Evolutionary conservation across 163 green algal species (phyloP).

Genomic region (Chlamydomonas reinhardtii): DNA sequence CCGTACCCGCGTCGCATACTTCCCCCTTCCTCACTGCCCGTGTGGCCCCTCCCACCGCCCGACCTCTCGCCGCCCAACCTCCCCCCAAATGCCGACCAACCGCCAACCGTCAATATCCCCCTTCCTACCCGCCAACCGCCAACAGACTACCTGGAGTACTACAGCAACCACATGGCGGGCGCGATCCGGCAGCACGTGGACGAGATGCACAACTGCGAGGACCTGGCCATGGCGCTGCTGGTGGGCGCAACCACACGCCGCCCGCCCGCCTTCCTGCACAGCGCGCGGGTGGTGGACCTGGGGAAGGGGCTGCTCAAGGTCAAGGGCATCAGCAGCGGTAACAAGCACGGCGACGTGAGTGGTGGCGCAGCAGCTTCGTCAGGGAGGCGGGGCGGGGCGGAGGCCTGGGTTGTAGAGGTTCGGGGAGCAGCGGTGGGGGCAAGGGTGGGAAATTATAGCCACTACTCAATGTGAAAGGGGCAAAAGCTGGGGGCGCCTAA

Average conservation of each 20-base stretch:
- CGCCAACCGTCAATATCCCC: too few relatives aligned
- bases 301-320: conserved; percentile 54
- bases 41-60: too few relatives aligned
- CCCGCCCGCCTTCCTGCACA: conserved; percentile 54
- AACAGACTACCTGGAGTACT: conserved; percentile 56
- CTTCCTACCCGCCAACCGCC: background rate
- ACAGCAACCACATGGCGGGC: conserved; percentile 49
- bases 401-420: background rate
- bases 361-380: too few relatives aligned
- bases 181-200: conserved; percentile 58
- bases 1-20: too few relatives aligned
- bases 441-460: too few relatives aligned
- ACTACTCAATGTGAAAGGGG: too few relatives aligned
- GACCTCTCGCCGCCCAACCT: background rate
- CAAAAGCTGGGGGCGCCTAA: too few relatives aligned
- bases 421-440: too few relatives aligned
- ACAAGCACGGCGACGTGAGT: conserved; percentile 29
- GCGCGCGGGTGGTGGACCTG: conserved; percentile 38
- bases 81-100: background rate
- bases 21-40: too few relatives aligned
- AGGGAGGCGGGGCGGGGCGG: background rate
- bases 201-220: conserved; percentile 63
- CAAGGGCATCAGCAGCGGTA: conserved; percentile 54
- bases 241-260: conserved; percentile 51
- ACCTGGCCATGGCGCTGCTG: conserved; percentile 69